Conservation (phyloP, 2,329 filamentous ascomycete species). For the Calonectria pseudoreteaudii region DNA sequence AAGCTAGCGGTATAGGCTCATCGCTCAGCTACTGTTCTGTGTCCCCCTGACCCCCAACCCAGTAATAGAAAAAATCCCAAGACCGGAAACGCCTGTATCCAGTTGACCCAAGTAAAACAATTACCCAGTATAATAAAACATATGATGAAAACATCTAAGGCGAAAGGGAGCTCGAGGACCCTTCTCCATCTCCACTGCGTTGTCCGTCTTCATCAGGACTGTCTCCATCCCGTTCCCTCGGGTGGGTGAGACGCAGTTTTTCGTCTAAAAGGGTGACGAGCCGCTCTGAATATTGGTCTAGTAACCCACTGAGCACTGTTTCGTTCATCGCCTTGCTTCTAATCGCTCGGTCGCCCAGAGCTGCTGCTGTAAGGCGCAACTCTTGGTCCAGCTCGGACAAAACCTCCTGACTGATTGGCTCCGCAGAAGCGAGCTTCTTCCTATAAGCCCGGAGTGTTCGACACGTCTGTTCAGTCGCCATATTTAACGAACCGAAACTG, state of each 20-base stretch:
- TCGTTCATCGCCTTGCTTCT: slow-evolving; percentile 68
- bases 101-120: slow-evolving; percentile 25
- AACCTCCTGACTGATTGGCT: slow-evolving; percentile 67
- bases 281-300: slow-evolving; percentile 82
- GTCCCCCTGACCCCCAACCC: slow-evolving; percentile 25
- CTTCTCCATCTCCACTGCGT: slow-evolving; percentile 48
- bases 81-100: slow-evolving; percentile 35
- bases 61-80: slow-evolving; percentile 21
- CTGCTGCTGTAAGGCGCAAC: slow-evolving; percentile 71
- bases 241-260: slow-evolving; percentile 67
- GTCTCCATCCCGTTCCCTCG: slow-evolving; percentile 46
- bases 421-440: slow-evolving; percentile 70
- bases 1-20: slow-evolving; percentile 33
- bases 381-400: slow-evolving; percentile 75
- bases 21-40: slow-evolving; percentile 30
- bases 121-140: slow-evolving; percentile 30
- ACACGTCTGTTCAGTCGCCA: slow-evolving; percentile 74
- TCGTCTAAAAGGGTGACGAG: slow-evolving; percentile 79
- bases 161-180: slow-evolving; percentile 48
- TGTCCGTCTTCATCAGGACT: slow-evolving; percentile 46
- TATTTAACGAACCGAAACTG: slow-evolving; percentile 67
- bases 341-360: slow-evolving; percentile 68
- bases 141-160: slow-evolving; percentile 40
- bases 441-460: slow-evolving; percentile 72
- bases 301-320: slow-evolving; percentile 69